A percentile compares a stretch with the other conserved stretches of the same genome.
Conservation (phyloP, 192 early-diverging fungal genomes). For the Gamsiella multidivaricata region DNA sequence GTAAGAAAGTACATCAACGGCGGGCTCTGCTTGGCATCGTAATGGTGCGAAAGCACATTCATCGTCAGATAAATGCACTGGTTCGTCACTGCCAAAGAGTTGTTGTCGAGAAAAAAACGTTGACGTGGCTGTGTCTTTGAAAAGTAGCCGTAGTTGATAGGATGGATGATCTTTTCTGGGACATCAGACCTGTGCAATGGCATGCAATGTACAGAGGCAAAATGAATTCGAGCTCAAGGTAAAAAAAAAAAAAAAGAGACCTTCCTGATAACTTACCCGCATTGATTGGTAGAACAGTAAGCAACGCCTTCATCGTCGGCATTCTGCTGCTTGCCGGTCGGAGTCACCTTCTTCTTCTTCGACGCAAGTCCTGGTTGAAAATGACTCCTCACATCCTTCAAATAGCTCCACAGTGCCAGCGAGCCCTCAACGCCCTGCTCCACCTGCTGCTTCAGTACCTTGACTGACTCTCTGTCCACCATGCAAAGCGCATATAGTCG, state of each 20-base stretch:
- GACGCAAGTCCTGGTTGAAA: constrained; percentile 58
- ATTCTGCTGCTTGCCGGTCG: constrained; percentile 4
- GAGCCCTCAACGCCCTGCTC: constrained; percentile 43
- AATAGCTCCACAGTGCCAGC: constrained; percentile 55
- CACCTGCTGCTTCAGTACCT: constrained; percentile 35
- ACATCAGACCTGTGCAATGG: constrained; percentile 54
- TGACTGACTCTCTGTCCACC: constrained; percentile 63
- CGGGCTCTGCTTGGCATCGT: constrained; percentile 13
- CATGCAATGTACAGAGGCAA: background rate
- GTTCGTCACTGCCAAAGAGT: constrained; percentile 60
- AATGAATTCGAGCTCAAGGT: background rate
- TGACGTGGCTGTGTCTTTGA: constrained; percentile 63
- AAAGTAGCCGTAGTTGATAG: constrained; percentile 70
- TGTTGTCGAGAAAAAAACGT: constrained; percentile 64
- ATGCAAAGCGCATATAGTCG: constrained; percentile 64
- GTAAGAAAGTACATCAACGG: constrained; percentile 58
- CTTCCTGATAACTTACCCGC: constrained; percentile 50
- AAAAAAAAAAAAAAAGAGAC: background rate
- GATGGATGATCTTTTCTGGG: constrained; percentile 64
- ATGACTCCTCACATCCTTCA: constrained; percentile 58
- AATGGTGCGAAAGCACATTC: constrained; percentile 26
- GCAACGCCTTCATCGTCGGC: constrained; percentile 53
- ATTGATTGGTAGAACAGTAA: constrained; percentile 63
- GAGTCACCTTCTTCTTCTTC: constrained; percentile 22
- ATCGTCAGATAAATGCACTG: constrained; percentile 66